These are phyloP conservation scores for Boletus bicolor DNA, from an alignment of 768 basidiomycete genomes.

Conservation along the genomic window DNA sequence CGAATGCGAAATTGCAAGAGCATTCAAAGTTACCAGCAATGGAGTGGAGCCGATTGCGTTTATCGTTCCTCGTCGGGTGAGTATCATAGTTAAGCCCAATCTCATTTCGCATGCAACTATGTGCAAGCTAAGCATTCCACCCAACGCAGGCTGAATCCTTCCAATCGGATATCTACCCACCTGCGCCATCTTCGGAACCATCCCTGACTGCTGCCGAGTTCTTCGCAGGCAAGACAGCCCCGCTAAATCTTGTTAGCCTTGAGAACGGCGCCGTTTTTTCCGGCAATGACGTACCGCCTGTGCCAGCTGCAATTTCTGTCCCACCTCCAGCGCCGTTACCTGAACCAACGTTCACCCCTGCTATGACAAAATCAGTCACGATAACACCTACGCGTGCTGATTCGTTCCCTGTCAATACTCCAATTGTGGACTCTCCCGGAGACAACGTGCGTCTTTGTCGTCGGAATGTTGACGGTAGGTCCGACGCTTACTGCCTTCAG, in stretches of 20 bases:
- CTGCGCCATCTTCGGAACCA: slow-evolving; percentile 79
- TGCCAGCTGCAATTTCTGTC: slow-evolving; percentile 29
- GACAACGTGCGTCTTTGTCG: slow-evolving; percentile 31
- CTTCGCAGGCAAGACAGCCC: slow-evolving; percentile 77
- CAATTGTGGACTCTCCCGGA: slow-evolving; percentile 1
- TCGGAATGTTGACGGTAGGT: background rate
- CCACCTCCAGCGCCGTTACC: slow-evolving; percentile 30
- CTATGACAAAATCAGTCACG: slow-evolving; percentile 33
- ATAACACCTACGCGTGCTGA: slow-evolving; percentile 10
- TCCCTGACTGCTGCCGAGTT: slow-evolving; percentile 81
- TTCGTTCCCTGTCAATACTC: slow-evolving; percentile 9
- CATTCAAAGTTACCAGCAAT: slow-evolving; percentile 78
- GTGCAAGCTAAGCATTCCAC: background rate
- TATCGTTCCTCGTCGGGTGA: slow-evolving; percentile 89
- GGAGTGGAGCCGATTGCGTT: slow-evolving; percentile 90
- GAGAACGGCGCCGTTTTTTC: slow-evolving; percentile 57
- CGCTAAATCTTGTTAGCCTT: slow-evolving; percentile 78
- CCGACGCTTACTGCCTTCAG: slow-evolving; percentile 3
- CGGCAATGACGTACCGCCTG: slow-evolving; percentile 23
- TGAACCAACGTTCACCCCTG: slow-evolving; percentile 33
- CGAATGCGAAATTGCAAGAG: slow-evolving; percentile 94
- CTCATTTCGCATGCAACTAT: background rate
- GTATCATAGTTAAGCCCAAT: slow-evolving; percentile 9
- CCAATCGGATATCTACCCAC: slow-evolving; percentile 97
- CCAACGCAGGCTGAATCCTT: slow-evolving; percentile 76